Base-by-base conservation (phyloP, 2,329 filamentous ascomycete genomes). In the Pseudogymnoascus pannorum region DNA sequence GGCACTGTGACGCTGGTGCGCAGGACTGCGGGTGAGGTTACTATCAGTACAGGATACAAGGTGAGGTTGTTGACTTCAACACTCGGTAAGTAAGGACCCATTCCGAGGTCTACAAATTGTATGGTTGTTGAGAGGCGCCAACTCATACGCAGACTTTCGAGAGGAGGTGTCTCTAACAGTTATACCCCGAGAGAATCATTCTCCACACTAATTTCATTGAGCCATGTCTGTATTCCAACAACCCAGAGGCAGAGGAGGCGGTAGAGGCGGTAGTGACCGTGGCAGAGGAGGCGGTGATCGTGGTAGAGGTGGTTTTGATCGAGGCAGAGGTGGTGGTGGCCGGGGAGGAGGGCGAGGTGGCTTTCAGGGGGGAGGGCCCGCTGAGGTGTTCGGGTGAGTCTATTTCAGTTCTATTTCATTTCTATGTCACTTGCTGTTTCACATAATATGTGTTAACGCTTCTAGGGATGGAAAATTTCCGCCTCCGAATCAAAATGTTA, bases 361-460 rank as follows among this genome's bases (percentile, higher is more conserved):
- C 26, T 54, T 22, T 58, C 36, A 42, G 51, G 26, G 36, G 51
- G 26, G 36, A 12, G 35, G 14, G 11, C 36, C 33, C 9, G 42
- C 42, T 5, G 57, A 57, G 33, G 57, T 60, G 18, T 62, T 60
- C 24, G 57, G 58, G 61, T 62, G 29, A 62, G 61, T 63, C 26
- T 61, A 9, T 59, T 58, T 59, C 18, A 20, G 24, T 22, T 38
- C 29, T 18, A 42, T 59, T 58, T 59, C 18, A 20, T 36, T 22
- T 38, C 29, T 18, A 42, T 26, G 7, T 24, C 51, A 18, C 24
- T 51, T 20, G 22, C 22, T 14, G 4, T 6, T 48, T 42, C 31
- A 33, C 58, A 38, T 57, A 31, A 20, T 59, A 26, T 16, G 16
- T 35, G 8, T 31, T 36, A 26, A 40, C 35, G 11, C 35, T 33